A percentile compares a stretch with the other conserved stretches of the same genome.
Conservation (phyloP, 1,284 basidiomycete genomes). For the Cystobasidium pallidum region DNA sequence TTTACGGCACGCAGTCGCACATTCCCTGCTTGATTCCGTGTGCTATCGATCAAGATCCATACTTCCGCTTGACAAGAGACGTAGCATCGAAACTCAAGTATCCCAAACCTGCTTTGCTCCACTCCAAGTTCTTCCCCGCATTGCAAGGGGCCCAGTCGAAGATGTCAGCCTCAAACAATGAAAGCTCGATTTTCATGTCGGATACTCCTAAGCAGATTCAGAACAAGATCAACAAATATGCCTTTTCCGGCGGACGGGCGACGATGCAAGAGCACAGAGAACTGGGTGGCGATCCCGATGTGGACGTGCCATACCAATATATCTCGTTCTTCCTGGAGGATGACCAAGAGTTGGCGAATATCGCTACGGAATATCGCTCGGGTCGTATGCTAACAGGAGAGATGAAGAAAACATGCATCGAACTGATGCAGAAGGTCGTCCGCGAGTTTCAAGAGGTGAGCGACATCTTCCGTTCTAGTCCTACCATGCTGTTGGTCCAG, state of each 20-base stretch:
- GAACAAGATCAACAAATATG: conserved; percentile 87
- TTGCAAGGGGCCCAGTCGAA: conserved; percentile 97
- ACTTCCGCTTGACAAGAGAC: conserved; percentile 97
- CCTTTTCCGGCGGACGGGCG: conserved; percentile 64
- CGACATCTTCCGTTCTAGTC: conserved; percentile 23
- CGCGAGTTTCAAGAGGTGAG: conserved; percentile 80
- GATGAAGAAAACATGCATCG: conserved; percentile 88
- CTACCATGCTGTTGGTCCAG: conserved; percentile 50
- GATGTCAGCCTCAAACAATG: conserved; percentile 94
- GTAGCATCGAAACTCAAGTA: conserved; percentile 92
- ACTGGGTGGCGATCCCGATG: conserved; percentile 88
- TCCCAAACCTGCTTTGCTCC: conserved; percentile 88
- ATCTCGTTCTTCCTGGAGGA: conserved; percentile 96
- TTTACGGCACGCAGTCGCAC: conserved; percentile 82
- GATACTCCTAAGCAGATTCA: conserved; percentile 93
- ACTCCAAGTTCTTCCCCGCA: conserved; percentile 98
- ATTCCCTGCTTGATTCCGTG: conserved; percentile 95
- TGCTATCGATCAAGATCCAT: conserved; percentile 86
- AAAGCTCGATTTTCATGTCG: conserved; percentile 92
- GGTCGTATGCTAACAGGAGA: conserved; percentile 88
- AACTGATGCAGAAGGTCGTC: conserved; percentile 80
- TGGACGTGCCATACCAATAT: conserved; percentile 96
- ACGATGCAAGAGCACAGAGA: conserved; percentile 90
- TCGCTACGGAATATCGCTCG: conserved; percentile 88
- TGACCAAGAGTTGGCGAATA: conserved; percentile 76